Conservation (phyloP, 352 stramenopile genomes). For the Phytophthora foliorum region DNA sequence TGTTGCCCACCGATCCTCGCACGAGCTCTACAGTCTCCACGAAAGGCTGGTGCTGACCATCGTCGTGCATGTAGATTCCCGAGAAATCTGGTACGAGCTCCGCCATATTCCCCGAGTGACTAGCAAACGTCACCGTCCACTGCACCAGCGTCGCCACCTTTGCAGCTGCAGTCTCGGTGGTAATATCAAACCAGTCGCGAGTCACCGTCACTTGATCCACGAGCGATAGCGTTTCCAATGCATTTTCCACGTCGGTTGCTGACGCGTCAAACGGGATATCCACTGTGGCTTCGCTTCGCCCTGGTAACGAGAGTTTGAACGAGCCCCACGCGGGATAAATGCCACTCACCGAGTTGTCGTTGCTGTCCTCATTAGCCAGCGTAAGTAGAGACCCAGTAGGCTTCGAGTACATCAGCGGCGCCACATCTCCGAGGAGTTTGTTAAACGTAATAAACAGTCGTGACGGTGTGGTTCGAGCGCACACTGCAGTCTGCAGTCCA, state of each 20-base stretch:
- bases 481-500: constrained; percentile 58
- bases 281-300: constrained; percentile 55
- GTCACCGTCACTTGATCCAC: constrained; percentile 86
- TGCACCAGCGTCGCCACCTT: constrained; percentile 62
- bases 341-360: constrained; percentile 67
- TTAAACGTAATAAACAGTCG: constrained; percentile 88
- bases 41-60: constrained; percentile 65
- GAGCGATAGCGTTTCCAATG: constrained; percentile 82
- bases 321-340: constrained; percentile 90
- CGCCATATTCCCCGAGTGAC: constrained; percentile 61
- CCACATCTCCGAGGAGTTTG: constrained; percentile 62
- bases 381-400: constrained; percentile 43
- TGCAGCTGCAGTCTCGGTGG: constrained; percentile 42
- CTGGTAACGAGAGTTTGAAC: constrained; percentile 74
- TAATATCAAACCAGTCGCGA: constrained; percentile 75
- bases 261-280: constrained; percentile 78
- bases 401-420: constrained; percentile 52
- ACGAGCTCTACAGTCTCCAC: constrained; percentile 63
- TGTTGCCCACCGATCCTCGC: constrained; percentile 72
- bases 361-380: constrained; percentile 55
- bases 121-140: constrained; percentile 77
- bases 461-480: constrained; percentile 38
- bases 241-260: constrained; percentile 52
- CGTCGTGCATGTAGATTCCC: constrained; percentile 45
- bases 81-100: constrained; percentile 58